phyloP scores from a whole-genome alignment of 2,329 filamentous ascomycete genomes.

The Boeremia exigua region DNA sequence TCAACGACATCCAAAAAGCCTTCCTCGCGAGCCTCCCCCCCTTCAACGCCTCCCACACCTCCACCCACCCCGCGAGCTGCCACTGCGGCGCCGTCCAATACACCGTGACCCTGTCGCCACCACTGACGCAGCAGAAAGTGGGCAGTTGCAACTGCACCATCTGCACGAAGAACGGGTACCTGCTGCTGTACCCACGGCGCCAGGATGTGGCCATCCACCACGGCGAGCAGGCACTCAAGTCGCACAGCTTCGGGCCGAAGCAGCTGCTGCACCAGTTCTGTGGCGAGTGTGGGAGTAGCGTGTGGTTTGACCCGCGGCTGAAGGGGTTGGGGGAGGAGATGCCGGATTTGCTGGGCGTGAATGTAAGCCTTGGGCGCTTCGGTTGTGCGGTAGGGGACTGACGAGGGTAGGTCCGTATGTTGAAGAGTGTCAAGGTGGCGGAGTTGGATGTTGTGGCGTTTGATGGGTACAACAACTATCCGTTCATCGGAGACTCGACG shows the following conservation, averaged over 20 bases:
- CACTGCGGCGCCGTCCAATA: slow-evolving; percentile 62
- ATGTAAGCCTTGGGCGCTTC: not conserved
- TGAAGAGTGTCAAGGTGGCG: not conserved
- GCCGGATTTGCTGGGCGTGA: slow-evolving; percentile 10
- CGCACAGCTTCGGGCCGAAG: slow-evolving; percentile 3
- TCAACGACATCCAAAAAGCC: not conserved
- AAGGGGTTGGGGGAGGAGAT: not conserved
- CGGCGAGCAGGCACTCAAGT: not conserved
- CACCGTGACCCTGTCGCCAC: slow-evolving; percentile 56
- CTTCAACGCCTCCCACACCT: slow-evolving; percentile 2
- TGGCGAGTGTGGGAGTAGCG: slow-evolving; percentile 8
- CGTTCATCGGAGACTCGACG: slow-evolving; percentile 4
- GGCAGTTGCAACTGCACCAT: slow-evolving; percentile 61
- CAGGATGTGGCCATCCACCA: slow-evolving; percentile 1
- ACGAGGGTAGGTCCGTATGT: slow-evolving; percentile 7
- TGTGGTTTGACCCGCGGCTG: slow-evolving; percentile 10
- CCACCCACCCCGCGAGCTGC: slow-evolving; percentile 48
- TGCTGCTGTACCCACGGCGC: slow-evolving; percentile 50
- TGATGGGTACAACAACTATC: slow-evolving; percentile 7
- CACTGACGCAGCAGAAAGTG: slow-evolving; percentile 54
- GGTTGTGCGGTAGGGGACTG: not conserved
- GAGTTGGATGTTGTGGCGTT: slow-evolving; percentile 4
- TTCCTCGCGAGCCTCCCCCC: slow-evolving; percentile 7
- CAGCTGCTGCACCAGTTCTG: slow-evolving; percentile 11
- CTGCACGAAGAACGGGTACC: slow-evolving; percentile 58